Evolutionary conservation across 306 rosid genomes (phyloP).

Genomic region (Quercus rubra): DNA sequence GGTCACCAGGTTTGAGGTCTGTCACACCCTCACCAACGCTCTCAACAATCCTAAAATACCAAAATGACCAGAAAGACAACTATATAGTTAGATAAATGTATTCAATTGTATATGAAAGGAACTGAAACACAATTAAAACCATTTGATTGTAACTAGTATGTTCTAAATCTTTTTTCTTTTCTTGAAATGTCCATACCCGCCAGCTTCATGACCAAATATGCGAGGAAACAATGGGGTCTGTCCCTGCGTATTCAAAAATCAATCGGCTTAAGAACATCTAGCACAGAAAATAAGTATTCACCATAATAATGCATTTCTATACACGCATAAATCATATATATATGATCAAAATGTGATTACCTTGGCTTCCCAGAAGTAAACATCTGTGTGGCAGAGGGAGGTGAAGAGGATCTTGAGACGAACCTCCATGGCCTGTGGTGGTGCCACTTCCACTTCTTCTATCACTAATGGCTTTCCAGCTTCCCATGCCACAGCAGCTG

Average conservation of each 20-base stretch:
- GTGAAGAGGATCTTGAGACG: conserved; percentile 49
- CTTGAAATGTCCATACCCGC: conserved; percentile 49
- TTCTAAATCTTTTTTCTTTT: too few relatives aligned
- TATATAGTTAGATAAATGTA: too few relatives aligned
- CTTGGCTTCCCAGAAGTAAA: conserved; percentile 52
- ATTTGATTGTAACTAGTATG: too few relatives aligned
- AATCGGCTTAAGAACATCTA: too few relatives aligned
- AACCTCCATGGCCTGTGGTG: conserved; percentile 47
- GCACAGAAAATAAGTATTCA: too few relatives aligned
- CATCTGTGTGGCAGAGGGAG: conserved; percentile 46
- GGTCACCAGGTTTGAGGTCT: conserved; percentile 72
- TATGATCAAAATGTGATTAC: not conserved
- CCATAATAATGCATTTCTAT: not conserved
- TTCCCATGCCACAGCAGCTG: conserved; percentile 56
- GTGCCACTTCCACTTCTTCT: conserved; percentile 48
- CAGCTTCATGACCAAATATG: conserved; percentile 90
- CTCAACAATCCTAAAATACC: conserved; percentile 50
- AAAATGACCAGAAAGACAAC: not conserved
- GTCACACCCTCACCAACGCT: conserved; percentile 90
- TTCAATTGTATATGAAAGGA: too few relatives aligned
- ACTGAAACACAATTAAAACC: not conserved
- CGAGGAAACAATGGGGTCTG: conserved; percentile 85
- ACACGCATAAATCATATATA: not conserved
- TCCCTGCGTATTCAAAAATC: conserved; percentile 41
- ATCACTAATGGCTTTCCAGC: conserved; percentile 51